phyloP scores from a whole-genome alignment of 352 stramenopile species.

The Pythium rhizo-oryzae region DNA sequence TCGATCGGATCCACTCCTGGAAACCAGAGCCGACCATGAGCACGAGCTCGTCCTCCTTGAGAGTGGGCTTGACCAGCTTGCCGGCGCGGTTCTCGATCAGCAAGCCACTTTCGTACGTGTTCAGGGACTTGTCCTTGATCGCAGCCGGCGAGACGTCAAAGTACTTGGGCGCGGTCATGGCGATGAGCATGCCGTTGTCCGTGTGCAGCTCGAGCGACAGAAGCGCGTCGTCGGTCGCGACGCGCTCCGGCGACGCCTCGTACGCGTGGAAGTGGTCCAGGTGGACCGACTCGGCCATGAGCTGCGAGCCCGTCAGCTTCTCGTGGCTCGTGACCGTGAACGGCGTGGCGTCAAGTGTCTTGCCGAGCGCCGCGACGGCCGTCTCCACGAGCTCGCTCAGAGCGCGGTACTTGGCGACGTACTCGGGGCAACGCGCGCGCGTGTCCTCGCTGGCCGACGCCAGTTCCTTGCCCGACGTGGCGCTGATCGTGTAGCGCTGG shows the following conservation, averaged over 20 bases:
- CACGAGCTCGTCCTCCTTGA: conserved; percentile 42
- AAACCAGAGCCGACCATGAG: conserved; percentile 42
- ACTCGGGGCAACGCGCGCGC: conserved; percentile 41
- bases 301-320: conserved; percentile 43
- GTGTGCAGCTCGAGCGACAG: conserved; percentile 76
- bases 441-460: conserved; percentile 30
- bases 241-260: conserved; percentile 32
- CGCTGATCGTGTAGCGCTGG: conserved; percentile 74
- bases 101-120: conserved; percentile 29
- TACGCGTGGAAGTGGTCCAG: conserved; percentile 85
- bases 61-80: conserved; percentile 29
- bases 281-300: conserved; percentile 72
- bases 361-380: conserved; percentile 52
- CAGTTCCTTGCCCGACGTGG: conserved; percentile 43
- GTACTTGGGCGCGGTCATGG: conserved; percentile 72
- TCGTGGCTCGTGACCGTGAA: conserved; percentile 41
- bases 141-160: conserved; percentile 38
- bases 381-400: conserved; percentile 56
- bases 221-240: conserved; percentile 21
- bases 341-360: conserved; percentile 53
- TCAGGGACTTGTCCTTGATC: conserved; percentile 2
- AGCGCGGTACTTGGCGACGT: conserved; percentile 43
- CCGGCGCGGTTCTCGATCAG: conserved; percentile 34
- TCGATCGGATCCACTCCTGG: conserved; percentile 35
- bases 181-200: conserved; percentile 74